Conservation (phyloP, 257 asterid genomes). For the Nicotiana knightiana region DNA sequence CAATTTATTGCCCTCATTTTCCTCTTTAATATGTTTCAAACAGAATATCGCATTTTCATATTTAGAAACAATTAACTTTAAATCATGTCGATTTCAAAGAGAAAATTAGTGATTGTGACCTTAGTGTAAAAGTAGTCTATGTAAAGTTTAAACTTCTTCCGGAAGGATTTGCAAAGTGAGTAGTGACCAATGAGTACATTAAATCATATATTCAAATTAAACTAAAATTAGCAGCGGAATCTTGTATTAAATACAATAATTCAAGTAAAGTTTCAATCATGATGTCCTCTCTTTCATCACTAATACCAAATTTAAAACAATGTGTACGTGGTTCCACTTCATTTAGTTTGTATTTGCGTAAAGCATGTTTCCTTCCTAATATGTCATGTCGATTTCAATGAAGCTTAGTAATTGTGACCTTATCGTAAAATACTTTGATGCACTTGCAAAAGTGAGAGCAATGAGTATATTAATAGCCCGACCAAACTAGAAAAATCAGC, state of each 20-base stretch:
- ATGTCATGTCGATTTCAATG: background rate
- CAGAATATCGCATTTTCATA: fast-evolving
- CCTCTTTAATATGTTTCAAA: too few relatives aligned
- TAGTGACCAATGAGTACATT: background rate
- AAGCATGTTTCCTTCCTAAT: background rate
- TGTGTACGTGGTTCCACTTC: background rate
- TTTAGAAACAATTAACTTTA: too few relatives aligned
- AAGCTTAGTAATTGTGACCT: background rate
- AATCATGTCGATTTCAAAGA: background rate
- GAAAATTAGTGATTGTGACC: background rate
- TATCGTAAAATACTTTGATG: background rate
- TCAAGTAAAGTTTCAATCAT: too few relatives aligned
- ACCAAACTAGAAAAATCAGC: too few relatives aligned
- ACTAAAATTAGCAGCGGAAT: too few relatives aligned
- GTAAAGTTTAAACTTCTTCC: background rate
- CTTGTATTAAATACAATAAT: too few relatives aligned
- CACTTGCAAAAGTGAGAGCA: too few relatives aligned
- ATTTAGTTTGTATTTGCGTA: background rate
- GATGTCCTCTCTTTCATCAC: background rate
- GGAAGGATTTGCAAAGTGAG: background rate
- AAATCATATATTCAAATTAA: too few relatives aligned
- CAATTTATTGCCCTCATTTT: too few relatives aligned
- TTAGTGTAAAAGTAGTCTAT: background rate
- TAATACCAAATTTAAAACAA: background rate
- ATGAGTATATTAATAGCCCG: too few relatives aligned